A percentile compares a stretch with the other conserved stretches of the same genome.
Conservation (phyloP, 2,329 filamentous ascomycete genomes). For the Fusarium fracticaudum region DNA sequence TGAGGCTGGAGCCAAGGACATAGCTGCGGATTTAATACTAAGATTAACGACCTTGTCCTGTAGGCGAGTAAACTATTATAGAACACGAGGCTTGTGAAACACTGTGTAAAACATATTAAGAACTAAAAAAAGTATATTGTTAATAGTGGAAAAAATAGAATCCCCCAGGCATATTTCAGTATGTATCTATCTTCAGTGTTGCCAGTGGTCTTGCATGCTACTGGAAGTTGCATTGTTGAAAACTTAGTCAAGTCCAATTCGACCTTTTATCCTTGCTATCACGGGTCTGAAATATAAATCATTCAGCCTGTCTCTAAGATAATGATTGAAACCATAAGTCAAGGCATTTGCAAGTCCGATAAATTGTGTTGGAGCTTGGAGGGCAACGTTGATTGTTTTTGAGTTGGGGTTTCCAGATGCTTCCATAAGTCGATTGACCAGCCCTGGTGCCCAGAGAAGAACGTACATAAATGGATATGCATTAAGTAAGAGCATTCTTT, state of each 20-base stretch:
- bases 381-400: background rate
- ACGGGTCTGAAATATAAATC: conserved; percentile 5
- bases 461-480: conserved; percentile 33
- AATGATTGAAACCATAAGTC: conserved; percentile 32
- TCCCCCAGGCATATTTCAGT: no score
- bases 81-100: no score
- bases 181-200: no score
- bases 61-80: no score
- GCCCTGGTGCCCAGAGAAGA: conserved; percentile 24
- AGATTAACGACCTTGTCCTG: no score
- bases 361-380: conserved; percentile 26
- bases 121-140: no score
- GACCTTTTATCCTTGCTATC: background rate
- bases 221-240: no score
- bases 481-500: conserved; percentile 32
- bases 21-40: no score
- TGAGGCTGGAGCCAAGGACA: no score
- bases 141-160: no score
- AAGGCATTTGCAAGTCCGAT: conserved; percentile 24
- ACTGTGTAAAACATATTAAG: no score
- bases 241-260: background rate
- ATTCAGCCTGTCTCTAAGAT: conserved; percentile 28
- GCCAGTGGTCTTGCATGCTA: no score
- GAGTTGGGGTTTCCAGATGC: conserved; percentile 11
- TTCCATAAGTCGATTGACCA: conserved; percentile 28